A percentile compares a stretch with the other conserved stretches of the same genome.
Evolutionary conservation across 2,329 filamentous ascomycete genomes (phyloP).

Genomic region (Colletotrichum sp.): DNA sequence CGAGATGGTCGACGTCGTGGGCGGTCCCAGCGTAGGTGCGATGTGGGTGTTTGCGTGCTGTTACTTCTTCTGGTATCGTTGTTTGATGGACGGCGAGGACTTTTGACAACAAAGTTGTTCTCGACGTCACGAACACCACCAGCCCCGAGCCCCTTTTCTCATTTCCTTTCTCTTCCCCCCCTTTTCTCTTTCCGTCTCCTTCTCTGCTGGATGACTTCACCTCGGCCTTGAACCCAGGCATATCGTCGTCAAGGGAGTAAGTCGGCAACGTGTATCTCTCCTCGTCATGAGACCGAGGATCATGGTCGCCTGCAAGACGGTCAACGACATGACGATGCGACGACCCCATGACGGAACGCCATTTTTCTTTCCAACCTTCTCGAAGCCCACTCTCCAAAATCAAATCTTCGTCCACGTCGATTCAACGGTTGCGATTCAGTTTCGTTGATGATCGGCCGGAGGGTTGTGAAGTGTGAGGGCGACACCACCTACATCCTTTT

Average conservation of each 20-base stretch:
- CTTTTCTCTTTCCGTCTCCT: background rate
- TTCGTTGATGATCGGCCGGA: background rate
- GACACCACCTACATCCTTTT: background rate
- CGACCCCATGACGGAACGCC: background rate
- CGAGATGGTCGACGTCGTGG: constrained; percentile 5
- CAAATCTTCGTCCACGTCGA: background rate
- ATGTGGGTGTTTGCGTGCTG: constrained; percentile 18
- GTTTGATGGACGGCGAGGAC: constrained; percentile 11
- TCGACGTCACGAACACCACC: background rate
- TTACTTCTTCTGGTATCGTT: constrained; percentile 17
- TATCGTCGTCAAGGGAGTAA: background rate
- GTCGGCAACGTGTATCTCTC: background rate
- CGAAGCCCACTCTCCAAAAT: background rate
- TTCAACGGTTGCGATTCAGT: background rate
- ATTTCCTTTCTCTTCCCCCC: background rate
- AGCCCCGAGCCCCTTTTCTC: background rate
- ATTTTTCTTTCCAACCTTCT: background rate
- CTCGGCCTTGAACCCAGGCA: background rate
- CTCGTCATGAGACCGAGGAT: background rate
- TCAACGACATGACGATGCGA: background rate
- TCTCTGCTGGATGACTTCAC: background rate
- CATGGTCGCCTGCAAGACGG: background rate
- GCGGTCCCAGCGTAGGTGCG: background rate
- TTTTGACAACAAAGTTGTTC: background rate
- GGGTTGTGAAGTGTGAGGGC: background rate